These are phyloP conservation scores for Arabidopsis suecica DNA, from an alignment of 345 rosid species.

Conservation along the genomic window DNA sequence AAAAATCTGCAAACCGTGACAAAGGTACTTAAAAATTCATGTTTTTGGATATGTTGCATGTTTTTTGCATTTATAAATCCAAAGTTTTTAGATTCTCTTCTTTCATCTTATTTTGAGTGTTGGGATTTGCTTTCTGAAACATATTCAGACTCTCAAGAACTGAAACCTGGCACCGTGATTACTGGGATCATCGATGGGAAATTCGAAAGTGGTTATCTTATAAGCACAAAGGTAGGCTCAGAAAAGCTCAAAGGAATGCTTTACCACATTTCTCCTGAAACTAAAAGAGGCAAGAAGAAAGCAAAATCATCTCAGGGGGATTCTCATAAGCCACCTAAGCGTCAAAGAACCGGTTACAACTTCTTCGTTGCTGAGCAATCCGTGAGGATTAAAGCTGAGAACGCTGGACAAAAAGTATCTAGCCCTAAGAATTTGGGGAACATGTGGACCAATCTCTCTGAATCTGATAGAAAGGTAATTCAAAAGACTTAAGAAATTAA, in stretches of 20 bases:
- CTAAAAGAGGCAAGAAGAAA: slow-evolving; percentile 24
- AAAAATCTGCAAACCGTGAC: background rate
- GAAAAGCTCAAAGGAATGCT: slow-evolving; percentile 68
- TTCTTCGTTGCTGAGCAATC: slow-evolving; percentile 15
- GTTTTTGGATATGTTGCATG: background rate
- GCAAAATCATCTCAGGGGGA: background rate
- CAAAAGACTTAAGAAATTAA: background rate
- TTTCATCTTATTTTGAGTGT: background rate
- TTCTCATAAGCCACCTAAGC: slow-evolving; percentile 33
- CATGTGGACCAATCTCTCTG: slow-evolving; percentile 25
- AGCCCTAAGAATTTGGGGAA: background rate
- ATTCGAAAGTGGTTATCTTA: slow-evolving; percentile 69
- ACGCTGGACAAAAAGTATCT: background rate
- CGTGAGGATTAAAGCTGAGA: background rate
- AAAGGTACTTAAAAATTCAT: background rate
- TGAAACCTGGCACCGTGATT: slow-evolving; percentile 58
- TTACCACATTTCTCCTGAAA: slow-evolving; percentile 51
- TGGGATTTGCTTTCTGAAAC: slow-evolving; percentile 1
- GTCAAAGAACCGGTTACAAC: slow-evolving; percentile 14
- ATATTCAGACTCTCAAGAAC: slow-evolving; percentile 18
- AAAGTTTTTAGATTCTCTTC: background rate
- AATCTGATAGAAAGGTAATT: slow-evolving; percentile 27
- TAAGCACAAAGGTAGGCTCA: slow-evolving; percentile 62
- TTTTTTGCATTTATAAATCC: too few relatives aligned
- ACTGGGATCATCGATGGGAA: slow-evolving; percentile 72